Conservation (phyloP, 2,329 filamentous ascomycete genomes). For the Aspergillus sp. region DNA sequence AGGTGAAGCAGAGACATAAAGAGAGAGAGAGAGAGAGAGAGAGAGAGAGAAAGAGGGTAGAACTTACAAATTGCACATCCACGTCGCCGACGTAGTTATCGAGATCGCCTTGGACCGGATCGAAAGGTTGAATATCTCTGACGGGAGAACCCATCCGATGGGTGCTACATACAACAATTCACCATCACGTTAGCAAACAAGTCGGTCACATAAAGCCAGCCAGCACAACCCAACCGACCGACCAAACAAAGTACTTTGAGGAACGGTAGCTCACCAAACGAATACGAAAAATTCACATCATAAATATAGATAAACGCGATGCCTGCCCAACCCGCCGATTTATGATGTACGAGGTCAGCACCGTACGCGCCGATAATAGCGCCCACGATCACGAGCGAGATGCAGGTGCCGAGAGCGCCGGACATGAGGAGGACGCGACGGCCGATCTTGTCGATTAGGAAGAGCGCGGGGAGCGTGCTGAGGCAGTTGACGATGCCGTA, state of each 20-base stretch:
- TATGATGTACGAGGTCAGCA: constrained; percentile 25
- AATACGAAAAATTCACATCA: constrained; percentile 39
- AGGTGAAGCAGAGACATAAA: neutral
- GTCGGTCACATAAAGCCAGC: too few species aligned
- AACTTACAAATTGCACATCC: constrained; percentile 42
- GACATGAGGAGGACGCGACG: constrained; percentile 35
- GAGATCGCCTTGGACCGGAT: constrained; percentile 40
- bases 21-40: neutral
- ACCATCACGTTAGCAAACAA: too few species aligned
- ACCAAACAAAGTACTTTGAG: neutral
- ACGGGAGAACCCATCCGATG: constrained; percentile 41
- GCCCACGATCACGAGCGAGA: constrained; percentile 37
- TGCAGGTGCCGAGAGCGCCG: constrained; percentile 35
- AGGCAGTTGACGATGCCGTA: constrained; percentile 42
- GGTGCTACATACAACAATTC: constrained; percentile 23
- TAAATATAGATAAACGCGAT: constrained; percentile 42
- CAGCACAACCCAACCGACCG: too few species aligned
- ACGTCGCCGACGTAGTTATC: constrained; percentile 39
- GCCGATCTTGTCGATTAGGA: constrained; percentile 37
- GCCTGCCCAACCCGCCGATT: constrained; percentile 35
- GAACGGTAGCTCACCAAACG: constrained; percentile 30
- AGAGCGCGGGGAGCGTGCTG: constrained; percentile 33
- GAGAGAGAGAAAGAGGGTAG: neutral
- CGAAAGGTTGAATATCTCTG: constrained; percentile 40
- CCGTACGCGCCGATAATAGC: constrained; percentile 36